Percentiles rank a stretch among this genome's conserved stretches.
phyloP scores from a whole-genome alignment of 2,329 filamentous ascomycete species.

The Fusarium sororula region DNA sequence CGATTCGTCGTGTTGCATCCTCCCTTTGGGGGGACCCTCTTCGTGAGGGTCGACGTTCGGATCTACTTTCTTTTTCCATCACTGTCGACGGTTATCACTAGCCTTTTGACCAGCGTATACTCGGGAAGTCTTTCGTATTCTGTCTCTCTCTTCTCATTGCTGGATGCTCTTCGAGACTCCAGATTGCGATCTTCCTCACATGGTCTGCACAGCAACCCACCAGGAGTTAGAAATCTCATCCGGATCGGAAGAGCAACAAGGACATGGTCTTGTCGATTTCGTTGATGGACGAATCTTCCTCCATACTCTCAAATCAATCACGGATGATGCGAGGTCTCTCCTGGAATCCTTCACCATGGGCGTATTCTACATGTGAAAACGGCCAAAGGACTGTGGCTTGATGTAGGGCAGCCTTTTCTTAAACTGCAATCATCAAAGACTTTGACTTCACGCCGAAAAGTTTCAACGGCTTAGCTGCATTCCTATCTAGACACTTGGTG shows the following conservation, averaged over 20 bases:
- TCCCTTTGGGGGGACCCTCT: background rate
- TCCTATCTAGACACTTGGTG: slow-evolving; percentile 58
- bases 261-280: background rate
- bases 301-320: slow-evolving; percentile 28
- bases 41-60: background rate
- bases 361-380: background rate
- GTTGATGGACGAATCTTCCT: slow-evolving; percentile 38
- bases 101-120: background rate
- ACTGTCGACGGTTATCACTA: background rate
- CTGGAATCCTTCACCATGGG: background rate
- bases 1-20: background rate
- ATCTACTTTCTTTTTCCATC: background rate
- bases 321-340: background rate
- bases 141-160: background rate
- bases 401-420: background rate
- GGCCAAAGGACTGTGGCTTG: background rate
- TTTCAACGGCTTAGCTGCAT: slow-evolving; percentile 42
- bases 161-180: background rate
- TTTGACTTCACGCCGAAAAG: background rate
- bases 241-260: background rate
- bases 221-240: background rate
- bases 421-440: background rate
- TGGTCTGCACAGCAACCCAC: background rate
- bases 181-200: slow-evolving; percentile 17
- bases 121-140: background rate